Percentiles rank a stretch among this genome's conserved stretches.
Conservation (phyloP, 2,329 filamentous ascomycete species). For the Sphaerulina musiva region DNA sequence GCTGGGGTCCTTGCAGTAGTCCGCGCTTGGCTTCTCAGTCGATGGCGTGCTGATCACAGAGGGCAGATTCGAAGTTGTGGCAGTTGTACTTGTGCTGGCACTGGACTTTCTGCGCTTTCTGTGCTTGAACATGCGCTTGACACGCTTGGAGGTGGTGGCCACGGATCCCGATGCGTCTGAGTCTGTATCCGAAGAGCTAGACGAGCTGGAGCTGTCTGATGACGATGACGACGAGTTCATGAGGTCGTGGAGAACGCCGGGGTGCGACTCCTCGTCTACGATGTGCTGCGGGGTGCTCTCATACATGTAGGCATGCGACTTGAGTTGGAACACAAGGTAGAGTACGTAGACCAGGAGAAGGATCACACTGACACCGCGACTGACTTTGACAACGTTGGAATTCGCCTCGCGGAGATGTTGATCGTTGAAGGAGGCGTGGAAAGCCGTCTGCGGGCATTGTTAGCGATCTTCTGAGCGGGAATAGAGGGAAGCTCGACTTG, state of each 20-base stretch:
- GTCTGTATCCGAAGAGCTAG: slow-evolving; percentile 55
- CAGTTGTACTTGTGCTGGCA: slow-evolving; percentile 62
- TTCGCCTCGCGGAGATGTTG: slow-evolving; percentile 52
- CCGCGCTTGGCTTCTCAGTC: slow-evolving; percentile 31
- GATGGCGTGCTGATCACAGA: slow-evolving; percentile 44
- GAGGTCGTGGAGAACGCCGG: slow-evolving; percentile 75
- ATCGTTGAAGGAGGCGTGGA: slow-evolving; percentile 71
- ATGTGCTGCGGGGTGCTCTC: slow-evolving; percentile 87
- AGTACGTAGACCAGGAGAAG: slow-evolving; percentile 74
- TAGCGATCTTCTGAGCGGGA: slow-evolving; percentile 3
- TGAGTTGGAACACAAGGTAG: slow-evolving; percentile 84
- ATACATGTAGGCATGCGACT: slow-evolving; percentile 87
- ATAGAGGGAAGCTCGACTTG: slow-evolving; percentile 36
- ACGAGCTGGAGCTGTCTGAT: slow-evolving; percentile 42
- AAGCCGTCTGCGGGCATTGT: slow-evolving; percentile 60
- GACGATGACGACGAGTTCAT: slow-evolving; percentile 61
- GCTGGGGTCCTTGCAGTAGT: slow-evolving; percentile 36
- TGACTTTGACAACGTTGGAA: slow-evolving; percentile 69
- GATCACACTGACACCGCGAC: slow-evolving; percentile 81
- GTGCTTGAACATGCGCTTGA: slow-evolving; percentile 63
- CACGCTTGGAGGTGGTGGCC: slow-evolving; percentile 62
- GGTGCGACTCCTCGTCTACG: slow-evolving; percentile 84
- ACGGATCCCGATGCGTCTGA: slow-evolving; percentile 55
- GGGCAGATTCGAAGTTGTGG: slow-evolving; percentile 36
- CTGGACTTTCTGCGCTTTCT: slow-evolving; percentile 72